phyloP scores from a whole-genome alignment of 176 grass and related monocot species.

The Aegilops speltoides region DNA sequence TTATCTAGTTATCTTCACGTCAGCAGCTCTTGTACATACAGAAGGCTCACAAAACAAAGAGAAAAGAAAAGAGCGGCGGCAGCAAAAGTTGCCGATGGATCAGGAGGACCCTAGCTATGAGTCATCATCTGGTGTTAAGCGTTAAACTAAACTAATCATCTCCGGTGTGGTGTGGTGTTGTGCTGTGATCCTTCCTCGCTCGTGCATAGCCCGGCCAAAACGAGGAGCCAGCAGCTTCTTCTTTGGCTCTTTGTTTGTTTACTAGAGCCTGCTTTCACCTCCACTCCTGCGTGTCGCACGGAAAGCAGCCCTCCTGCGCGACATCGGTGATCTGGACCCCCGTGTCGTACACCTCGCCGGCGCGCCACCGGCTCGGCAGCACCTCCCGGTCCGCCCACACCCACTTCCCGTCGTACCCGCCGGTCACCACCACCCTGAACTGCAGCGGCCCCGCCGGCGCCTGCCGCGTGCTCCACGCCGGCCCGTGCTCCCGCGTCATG shows the following conservation, averaged over 20 bases:
- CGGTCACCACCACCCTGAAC: conserved; percentile 80
- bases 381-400: conserved; percentile 68
- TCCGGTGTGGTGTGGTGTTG: background rate
- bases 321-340: conserved; percentile 67
- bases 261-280: conserved; percentile 2
- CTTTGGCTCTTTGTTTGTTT: too few species aligned
- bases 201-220: conserved; percentile 25
- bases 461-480: conserved; percentile 80
- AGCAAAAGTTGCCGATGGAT: conserved; percentile 13
- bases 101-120: background rate
- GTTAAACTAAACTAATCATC: conserved; percentile 2
- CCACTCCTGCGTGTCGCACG: conserved; percentile 71
- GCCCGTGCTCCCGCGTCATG: conserved; percentile 81
- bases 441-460: conserved; percentile 81
- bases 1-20: conserved; percentile 23
- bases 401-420: conserved; percentile 94
- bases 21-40: conserved; percentile 49
- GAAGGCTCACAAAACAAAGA: background rate
- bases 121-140: background rate
- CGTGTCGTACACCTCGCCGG: conserved; percentile 69
- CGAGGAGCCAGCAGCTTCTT: background rate
- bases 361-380: conserved; percentile 48
- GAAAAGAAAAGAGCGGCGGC: background rate
- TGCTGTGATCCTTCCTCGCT: background rate
- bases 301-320: conserved; percentile 72